Percentiles rank a stretch among this genome's conserved stretches.
Conservation (phyloP, 176 grass and related monocot genomes). For the Raddia guianensis region DNA sequence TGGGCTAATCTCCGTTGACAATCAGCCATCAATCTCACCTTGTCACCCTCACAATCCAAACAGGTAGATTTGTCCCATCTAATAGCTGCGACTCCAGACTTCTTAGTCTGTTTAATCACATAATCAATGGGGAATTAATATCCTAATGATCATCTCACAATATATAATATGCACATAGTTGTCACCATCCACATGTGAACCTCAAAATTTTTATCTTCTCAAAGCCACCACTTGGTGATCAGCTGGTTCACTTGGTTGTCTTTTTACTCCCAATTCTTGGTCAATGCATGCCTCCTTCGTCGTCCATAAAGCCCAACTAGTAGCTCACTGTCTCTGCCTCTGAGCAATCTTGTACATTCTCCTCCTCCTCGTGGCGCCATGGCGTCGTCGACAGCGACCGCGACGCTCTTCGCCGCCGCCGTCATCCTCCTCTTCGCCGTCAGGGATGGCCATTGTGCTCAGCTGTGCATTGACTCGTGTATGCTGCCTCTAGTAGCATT, state of each 20-base stretch:
- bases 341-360: neutral
- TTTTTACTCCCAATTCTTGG: conserved; percentile 26
- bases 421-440: conserved; percentile 42
- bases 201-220: neutral
- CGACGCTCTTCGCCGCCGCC: conserved; percentile 22
- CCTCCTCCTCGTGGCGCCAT: conserved; percentile 32
- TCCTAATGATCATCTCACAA: conserved; percentile 20
- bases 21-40: conserved; percentile 17
- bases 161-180: conserved; percentile 7
- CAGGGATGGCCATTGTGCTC: conserved; percentile 40
- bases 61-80: conserved; percentile 31
- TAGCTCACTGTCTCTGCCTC: neutral
- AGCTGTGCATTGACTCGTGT: conserved; percentile 73
- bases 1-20: conserved; percentile 21
- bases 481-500: conserved; percentile 13
- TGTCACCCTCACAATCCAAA: conserved; percentile 33
- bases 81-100: neutral
- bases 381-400: conserved; percentile 26
- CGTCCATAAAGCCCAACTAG: conserved; percentile 31
- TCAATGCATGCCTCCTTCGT: conserved; percentile 38
- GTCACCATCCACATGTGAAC: conserved; percentile 41
- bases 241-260: neutral
- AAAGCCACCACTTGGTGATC: conserved; percentile 5
- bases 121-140: neutral
- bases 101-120: conserved; percentile 24